Evolutionary conservation across 163 green algal species (phyloP).

Genomic region (Chloromonas sp.): DNA sequence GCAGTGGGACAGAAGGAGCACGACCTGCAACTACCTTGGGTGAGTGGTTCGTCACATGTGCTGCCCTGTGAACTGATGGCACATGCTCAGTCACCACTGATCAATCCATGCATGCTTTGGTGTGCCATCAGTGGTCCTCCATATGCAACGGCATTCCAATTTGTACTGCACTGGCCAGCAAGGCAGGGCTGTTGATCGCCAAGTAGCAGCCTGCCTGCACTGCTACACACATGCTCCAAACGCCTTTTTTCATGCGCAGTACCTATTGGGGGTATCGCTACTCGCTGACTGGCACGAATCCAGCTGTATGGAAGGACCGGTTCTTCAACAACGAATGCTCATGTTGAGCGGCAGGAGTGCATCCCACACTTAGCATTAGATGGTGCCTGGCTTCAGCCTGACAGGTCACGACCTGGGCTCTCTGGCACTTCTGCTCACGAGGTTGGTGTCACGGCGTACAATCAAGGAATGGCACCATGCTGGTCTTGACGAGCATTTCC

Average conservation of each 20-base stretch:
- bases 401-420: no score
- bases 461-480: no score
- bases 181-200: no score
- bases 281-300: neutral
- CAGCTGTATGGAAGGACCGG: conserved; percentile 15
- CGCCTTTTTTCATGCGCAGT: neutral
- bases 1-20: neutral
- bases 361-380: no score
- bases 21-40: neutral
- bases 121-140: neutral
- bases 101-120: no score
- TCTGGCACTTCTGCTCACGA: no score
- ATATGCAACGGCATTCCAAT: neutral
- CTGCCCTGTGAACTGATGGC: neutral
- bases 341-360: no score
- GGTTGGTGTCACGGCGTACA: no score
- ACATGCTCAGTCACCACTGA: no score
- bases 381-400: no score
- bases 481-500: no score
- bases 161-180: neutral
- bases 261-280: conserved; percentile 14
- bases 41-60: neutral
- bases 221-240: neutral
- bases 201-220: no score
- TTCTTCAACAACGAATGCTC: conserved; percentile 7